Evolutionary conservation across 2,329 filamentous ascomycete genomes (phyloP), one percentile per base, ranked within the genome.

Genomic region (Colletotrichum trifolii): DNA sequence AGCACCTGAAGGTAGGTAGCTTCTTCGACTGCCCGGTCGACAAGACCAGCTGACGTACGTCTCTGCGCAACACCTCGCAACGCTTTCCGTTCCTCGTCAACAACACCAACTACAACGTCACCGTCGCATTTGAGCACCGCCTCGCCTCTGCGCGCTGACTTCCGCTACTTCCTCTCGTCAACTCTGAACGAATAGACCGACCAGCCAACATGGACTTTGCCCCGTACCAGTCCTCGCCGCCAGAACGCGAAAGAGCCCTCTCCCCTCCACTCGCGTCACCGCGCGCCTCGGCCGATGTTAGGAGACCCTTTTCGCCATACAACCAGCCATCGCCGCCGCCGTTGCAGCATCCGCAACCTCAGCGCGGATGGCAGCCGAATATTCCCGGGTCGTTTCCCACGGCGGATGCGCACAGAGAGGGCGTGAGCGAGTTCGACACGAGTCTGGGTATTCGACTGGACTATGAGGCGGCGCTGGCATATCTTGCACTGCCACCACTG

Each of bases 221-320:
- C 49, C 96, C 96, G 42, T 99, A 98, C 81, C 96, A 98, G 82
- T 95, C 95, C 78, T 91, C 91, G 53, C 91, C 91, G 13, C 96
- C 96, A 9, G 94, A 98, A 81, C 86, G 91, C 71, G 88, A 89
- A 70, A 92, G 95, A 73, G 89, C 91, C 56, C 85, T 94, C 75
- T 96, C 93, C 17, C 93, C 94, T 56, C 85, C 89, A 10, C 80
- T 76, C 60, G 71, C 79, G 9, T 87, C 85, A 35, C 86, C 86
- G 25, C 87, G 81, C 69, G 77, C 83, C 69, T 87, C 91, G n/a
- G 74, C 76, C 62, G 80, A 81, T 76, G 78, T 89, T 82, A 79
- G 77, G 55, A 82, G 81, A 69, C 77, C 87, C 72, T 81, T 85
- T 79, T 82, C 87, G 69, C 81, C 84, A 69, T 73, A 77, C 42